Percentiles rank a stretch among this genome's conserved stretches.
These are phyloP conservation scores for Sequoiadendron giganteum DNA, from an alignment of 75 land plant genomes.

Conservation along the genomic window DNA sequence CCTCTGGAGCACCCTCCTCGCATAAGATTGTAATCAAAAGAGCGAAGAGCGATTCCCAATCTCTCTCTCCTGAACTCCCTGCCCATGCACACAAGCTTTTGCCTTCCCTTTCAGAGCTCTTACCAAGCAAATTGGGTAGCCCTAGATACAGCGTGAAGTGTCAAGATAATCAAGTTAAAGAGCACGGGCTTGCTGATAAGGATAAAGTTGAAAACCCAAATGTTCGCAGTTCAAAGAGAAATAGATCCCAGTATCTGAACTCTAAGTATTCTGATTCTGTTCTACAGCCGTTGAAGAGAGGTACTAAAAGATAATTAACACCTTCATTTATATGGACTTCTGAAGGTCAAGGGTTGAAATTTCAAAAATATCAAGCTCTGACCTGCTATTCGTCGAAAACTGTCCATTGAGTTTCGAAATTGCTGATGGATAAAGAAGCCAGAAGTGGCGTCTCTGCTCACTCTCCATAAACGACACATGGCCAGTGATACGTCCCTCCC, in stretches of 20 bases:
- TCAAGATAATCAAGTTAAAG: not conserved
- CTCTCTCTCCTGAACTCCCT: too few relatives aligned
- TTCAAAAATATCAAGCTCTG: too few relatives aligned
- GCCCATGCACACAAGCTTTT: not conserved
- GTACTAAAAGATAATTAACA: too few relatives aligned
- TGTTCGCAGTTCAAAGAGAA: not conserved
- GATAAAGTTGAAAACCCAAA: not conserved
- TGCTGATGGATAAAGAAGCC: too few relatives aligned
- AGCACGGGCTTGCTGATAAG: not conserved
- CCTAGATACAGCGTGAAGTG: not conserved
- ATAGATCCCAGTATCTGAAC: constrained; percentile 1
- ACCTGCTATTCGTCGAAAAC: too few relatives aligned
- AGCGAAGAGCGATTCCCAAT: not conserved
- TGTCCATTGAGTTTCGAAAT: too few relatives aligned
- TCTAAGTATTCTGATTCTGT: constrained; percentile 3
- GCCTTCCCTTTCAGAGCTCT: not conserved
- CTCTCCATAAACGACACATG: too few relatives aligned
- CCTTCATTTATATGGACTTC: too few relatives aligned
- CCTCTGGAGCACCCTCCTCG: not conserved
- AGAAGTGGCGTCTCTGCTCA: too few relatives aligned
- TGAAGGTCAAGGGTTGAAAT: too few relatives aligned
- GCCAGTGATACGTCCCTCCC: too few relatives aligned
- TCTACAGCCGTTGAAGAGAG: too few relatives aligned
- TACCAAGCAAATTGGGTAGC: not conserved
- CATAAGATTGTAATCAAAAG: not conserved